Evolutionary conservation across 306 rosid genomes (phyloP), one percentile per base, ranked within the genome.

Genomic region (Pyrus betulifolia): DNA sequence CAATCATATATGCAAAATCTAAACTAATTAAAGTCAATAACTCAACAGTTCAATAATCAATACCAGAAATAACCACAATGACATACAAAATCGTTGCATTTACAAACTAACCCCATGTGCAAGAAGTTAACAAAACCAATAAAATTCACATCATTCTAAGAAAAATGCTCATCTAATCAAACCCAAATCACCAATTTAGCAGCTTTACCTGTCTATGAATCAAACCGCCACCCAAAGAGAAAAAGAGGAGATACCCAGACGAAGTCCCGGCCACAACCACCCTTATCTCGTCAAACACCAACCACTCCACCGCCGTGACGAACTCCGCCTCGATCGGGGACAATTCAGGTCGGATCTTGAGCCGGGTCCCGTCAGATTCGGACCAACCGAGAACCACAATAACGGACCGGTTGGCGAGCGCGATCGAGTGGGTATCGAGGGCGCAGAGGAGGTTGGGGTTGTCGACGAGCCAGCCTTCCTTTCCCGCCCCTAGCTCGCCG

Each of bases 221-320:
- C 86, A 95, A 80, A 9, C 83, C 80, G 7, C 97, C 97, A 8
- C 49, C 77, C 60, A 91, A 66, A 33, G 99, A 92, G 85, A 85
- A 95, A 82, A 92, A 65, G 52, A 95, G 86, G 71, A 95, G 67
- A 79, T 71, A 84, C 3, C 99, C 99, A 68, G 82, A 83, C 60
- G 99, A 92, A 51, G 99, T 92, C 51, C 91, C 99, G 15, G 87
- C 92, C 72, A 88, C 90, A 75, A 95, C 76, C 31, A 89, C 98
- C 65, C 95, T 88, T 46, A 92, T 78, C 3, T 92, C 97, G 17
- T 88, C 90, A 67, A 95, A 88, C 62, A 81, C 99, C 75, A 95
- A 68, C 97, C 97, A 95, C 75, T 95, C 91, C 11, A 95, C 61
- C 65, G 97, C 97, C 46, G 97, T 82, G 83, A 95, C 84, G 71